Evolutionary conservation across 2,329 filamentous ascomycete genomes (phyloP).

Genomic region (Calonectria pseudoturangicola): DNA sequence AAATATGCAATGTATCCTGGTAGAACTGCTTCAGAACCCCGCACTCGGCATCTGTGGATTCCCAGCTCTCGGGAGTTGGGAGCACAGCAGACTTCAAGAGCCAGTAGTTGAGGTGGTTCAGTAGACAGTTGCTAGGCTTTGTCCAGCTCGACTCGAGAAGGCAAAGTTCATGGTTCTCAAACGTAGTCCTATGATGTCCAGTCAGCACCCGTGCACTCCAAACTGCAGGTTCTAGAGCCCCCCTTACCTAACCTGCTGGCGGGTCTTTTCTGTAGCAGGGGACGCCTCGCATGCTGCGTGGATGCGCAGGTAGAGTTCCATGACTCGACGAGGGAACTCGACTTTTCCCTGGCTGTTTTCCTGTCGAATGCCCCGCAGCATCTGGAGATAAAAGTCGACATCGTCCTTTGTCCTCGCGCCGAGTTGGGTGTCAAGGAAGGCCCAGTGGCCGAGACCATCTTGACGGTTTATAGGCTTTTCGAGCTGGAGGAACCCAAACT

Average conservation of each 20-base stretch:
- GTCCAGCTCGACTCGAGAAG: constrained; percentile 12
- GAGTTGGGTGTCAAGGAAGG: constrained; percentile 10
- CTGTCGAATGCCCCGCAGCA: constrained; percentile 4
- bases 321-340: constrained; percentile 18
- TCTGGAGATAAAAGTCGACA: constrained; percentile 12
- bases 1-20: constrained; percentile 8
- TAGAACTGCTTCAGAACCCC: constrained; percentile 12
- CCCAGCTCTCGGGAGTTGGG: constrained; percentile 15
- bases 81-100: constrained; percentile 15
- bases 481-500: constrained; percentile 5
- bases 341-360: constrained; percentile 10
- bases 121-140: constrained; percentile 10
- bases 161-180: constrained; percentile 15
- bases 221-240: not conserved
- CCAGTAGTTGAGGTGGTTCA: constrained; percentile 17
- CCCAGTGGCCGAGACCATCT: constrained; percentile 10
- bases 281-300: constrained; percentile 17
- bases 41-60: constrained; percentile 10
- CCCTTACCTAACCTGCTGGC: constrained; percentile 5
- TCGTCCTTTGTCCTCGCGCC: constrained; percentile 15
- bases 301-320: constrained; percentile 19
- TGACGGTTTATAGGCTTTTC: constrained; percentile 5
- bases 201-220: not conserved
- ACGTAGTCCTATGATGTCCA: not conserved
- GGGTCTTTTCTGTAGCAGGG: constrained; percentile 6